phyloP scores from a whole-genome alignment of 192 early-diverging fungal species.

The Coemansia reversa region DNA sequence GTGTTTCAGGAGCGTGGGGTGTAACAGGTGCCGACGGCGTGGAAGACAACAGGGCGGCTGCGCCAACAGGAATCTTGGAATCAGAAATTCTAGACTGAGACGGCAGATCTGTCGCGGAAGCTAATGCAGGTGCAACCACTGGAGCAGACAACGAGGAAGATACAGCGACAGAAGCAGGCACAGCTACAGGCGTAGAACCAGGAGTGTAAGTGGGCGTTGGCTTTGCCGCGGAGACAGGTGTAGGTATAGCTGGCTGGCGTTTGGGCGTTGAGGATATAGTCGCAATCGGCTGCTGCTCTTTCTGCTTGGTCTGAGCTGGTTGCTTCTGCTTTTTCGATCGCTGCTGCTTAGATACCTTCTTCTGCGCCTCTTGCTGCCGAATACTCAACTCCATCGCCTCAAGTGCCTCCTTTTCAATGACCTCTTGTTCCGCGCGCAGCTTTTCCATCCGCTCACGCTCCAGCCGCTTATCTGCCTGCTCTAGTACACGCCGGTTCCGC shows the following conservation, averaged over 20 bases:
- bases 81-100: neutral
- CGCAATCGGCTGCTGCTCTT: slow-evolving; percentile 6
- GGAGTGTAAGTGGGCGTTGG: neutral
- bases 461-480: slow-evolving; percentile 45
- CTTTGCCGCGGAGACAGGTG: neutral
- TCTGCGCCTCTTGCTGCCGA: slow-evolving; percentile 6
- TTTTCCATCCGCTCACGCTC: slow-evolving; percentile 28
- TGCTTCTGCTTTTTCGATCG: neutral
- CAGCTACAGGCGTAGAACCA: neutral
- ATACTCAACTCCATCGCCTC: slow-evolving; percentile 6
- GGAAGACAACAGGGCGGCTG: neutral
- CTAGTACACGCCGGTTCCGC: slow-evolving; percentile 45
- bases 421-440: slow-evolving; percentile 22
- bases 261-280: neutral
- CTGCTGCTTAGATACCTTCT: slow-evolving; percentile 4
- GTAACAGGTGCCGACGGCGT: neutral
- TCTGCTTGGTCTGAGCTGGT: neutral
- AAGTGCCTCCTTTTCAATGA: slow-evolving; percentile 16
- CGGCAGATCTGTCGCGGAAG: neutral
- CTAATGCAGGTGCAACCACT: neutral
- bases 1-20: neutral
- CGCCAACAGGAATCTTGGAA: neutral
- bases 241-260: neutral
- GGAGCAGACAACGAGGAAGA: neutral
- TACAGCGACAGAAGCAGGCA: neutral